A percentile compares a stretch with the other conserved stretches of the same genome.
These are phyloP conservation scores for Tilletia indica DNA, from an alignment of 1,284 basidiomycete genomes.

Conservation along the genomic window DNA sequence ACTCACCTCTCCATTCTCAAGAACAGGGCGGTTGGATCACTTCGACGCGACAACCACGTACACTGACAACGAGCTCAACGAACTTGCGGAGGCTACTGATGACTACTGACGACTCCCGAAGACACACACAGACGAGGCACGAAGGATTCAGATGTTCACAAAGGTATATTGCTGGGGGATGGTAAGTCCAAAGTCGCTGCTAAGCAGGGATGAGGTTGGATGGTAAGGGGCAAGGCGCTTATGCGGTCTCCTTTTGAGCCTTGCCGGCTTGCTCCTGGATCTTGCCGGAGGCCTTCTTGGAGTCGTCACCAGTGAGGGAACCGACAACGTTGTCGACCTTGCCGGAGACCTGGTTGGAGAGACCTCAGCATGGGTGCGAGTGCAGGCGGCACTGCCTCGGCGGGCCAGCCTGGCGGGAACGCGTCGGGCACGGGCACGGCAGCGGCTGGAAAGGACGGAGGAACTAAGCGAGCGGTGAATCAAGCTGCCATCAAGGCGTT, in stretches of 20 bases:
- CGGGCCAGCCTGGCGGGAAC: not conserved
- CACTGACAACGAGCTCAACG: no score
- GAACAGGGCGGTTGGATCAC: no score
- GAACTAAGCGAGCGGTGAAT: constrained; percentile 2
- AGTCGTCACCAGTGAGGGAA: constrained; percentile 43
- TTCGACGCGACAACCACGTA: no score
- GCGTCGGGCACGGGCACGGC: not conserved
- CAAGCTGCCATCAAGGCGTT: constrained; percentile 36
- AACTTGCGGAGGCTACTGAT: no score
- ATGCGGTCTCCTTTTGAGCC: constrained; percentile 43
- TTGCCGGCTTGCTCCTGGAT: constrained; percentile 39
- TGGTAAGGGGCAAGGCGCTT: constrained; percentile 18
- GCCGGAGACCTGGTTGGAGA: constrained; percentile 48
- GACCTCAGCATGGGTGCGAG: constrained; percentile 11
- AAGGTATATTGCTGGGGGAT: no score
- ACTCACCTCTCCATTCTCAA: no score
- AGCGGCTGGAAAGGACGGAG: not conserved
- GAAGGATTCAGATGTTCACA: no score
- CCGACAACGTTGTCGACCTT: constrained; percentile 44
- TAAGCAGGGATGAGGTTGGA: not conserved
- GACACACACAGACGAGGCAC: no score
- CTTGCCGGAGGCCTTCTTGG: constrained; percentile 41
- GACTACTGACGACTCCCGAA: no score
- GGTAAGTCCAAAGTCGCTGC: no score
- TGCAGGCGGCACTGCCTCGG: not conserved